phyloP scores from a whole-genome alignment of 768 basidiomycete species.

The Lanmaoa rubissima region DNA sequence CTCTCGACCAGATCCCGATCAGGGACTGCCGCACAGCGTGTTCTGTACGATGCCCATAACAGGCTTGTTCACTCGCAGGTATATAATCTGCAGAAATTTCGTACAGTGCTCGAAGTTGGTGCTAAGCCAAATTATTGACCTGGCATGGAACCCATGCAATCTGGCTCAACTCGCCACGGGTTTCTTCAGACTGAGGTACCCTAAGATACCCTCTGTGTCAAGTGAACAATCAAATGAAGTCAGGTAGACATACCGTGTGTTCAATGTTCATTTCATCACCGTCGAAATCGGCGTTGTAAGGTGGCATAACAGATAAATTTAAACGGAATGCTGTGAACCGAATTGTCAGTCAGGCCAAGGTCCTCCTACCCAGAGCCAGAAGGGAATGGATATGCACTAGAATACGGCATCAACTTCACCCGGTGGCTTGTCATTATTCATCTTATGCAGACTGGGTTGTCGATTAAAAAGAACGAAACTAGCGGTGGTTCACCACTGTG shows the following conservation, averaged over 20 bases:
- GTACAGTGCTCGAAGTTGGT: background rate
- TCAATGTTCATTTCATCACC: conserved; percentile 99
- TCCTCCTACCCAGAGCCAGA: background rate
- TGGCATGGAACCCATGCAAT: conserved; percentile 98
- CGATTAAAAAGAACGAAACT: conserved; percentile 79
- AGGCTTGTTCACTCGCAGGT: conserved; percentile 98
- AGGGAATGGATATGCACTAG: conserved; percentile 58
- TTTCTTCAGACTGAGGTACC: conserved; percentile 97
- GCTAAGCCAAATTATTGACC: conserved; percentile 40
- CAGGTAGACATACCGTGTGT: conserved; percentile 86
- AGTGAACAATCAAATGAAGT: conserved; percentile 1
- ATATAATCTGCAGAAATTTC: conserved; percentile 72
- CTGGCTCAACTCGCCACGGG: conserved; percentile 94
- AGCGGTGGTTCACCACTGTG: conserved; percentile 1
- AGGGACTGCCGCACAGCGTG: no score
- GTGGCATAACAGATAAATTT: conserved; percentile 96
- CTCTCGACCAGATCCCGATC: no score
- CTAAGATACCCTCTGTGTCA: conserved; percentile 38
- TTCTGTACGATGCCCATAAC: conserved; percentile 99
- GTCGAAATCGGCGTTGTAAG: conserved; percentile 99
- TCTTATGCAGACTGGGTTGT: conserved; percentile 97
- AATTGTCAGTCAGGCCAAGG: conserved; percentile 26
- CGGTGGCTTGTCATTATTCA: conserved; percentile 99
- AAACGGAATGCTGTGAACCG: conserved; percentile 78
- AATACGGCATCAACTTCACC: conserved; percentile 96